Conservation (phyloP, 2,329 filamentous ascomycete genomes). For the Alternaria triticimaculans region DNA sequence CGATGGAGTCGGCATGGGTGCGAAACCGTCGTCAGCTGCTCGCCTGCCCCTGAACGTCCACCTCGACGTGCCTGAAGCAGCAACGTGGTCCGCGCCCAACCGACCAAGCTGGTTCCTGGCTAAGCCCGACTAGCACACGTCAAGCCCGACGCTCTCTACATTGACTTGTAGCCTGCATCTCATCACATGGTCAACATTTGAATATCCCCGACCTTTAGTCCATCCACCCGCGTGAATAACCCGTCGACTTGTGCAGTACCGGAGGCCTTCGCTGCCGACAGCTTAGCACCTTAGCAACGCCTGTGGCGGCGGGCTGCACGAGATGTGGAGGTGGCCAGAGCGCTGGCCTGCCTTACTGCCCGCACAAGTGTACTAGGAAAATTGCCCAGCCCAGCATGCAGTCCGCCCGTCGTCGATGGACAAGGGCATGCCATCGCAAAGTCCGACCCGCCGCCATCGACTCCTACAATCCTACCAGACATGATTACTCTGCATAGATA, state of each 20-base stretch:
- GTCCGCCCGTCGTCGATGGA: not conserved
- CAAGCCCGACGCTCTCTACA: not conserved
- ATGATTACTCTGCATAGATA: not conserved
- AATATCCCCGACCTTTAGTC: not conserved
- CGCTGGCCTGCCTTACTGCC: not conserved
- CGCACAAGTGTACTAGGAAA: not conserved
- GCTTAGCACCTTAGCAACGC: not conserved
- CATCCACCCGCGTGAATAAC: not conserved
- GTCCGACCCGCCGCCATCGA: not conserved
- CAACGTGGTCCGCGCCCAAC: slow-evolving; percentile 5
- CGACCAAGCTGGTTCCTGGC: slow-evolving; percentile 18
- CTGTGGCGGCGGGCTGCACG: not conserved
- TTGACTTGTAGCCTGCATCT: not conserved
- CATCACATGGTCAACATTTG: not conserved
- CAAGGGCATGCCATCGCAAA: not conserved
- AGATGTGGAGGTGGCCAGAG: not conserved
- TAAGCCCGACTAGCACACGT: slow-evolving; percentile 9
- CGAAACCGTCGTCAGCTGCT: slow-evolving; percentile 22
- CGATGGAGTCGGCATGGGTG: not conserved
- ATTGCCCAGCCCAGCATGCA: not conserved
- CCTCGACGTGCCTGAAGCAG: slow-evolving; percentile 11
- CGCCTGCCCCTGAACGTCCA: slow-evolving; percentile 12
- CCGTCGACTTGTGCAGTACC: not conserved
- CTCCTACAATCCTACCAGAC: not conserved
- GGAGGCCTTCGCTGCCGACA: not conserved